A percentile compares a stretch with the other conserved stretches of the same genome.
These are phyloP conservation scores for Fusarium sp. DNA, from an alignment of 2,329 filamentous ascomycete species.

Conservation along the genomic window DNA sequence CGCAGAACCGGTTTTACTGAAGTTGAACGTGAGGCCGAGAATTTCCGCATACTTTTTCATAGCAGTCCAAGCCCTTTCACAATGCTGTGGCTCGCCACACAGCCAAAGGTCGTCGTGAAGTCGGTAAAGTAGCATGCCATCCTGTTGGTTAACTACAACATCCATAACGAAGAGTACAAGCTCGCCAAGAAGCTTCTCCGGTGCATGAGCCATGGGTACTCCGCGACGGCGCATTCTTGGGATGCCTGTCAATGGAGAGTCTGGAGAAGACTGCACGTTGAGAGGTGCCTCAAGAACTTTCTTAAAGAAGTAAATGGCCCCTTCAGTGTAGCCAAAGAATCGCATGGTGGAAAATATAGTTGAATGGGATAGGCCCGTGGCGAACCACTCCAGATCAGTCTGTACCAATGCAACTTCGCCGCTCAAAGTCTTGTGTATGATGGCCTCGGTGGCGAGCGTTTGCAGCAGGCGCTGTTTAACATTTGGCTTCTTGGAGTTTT, in stretches of 20 bases:
- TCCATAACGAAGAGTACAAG: constrained; percentile 16
- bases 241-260: neutral
- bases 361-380: neutral
- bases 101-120: constrained; percentile 8
- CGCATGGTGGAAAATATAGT: constrained; percentile 1
- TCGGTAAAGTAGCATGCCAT: neutral
- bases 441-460: constrained; percentile 1
- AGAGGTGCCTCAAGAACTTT: constrained; percentile 6
- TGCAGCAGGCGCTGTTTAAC: neutral
- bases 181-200: constrained; percentile 1
- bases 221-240: neutral
- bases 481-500: neutral
- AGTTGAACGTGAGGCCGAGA: neutral
- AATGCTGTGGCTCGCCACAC: neutral
- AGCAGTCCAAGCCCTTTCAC: neutral
- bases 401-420: neutral
- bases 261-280: neutral
- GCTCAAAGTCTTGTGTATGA: neutral
- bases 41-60: constrained; percentile 1
- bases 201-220: constrained; percentile 8
- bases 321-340: constrained; percentile 10
- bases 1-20: neutral
- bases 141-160: constrained; percentile 4
- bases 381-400: constrained; percentile 11
- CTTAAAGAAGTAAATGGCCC: neutral